Conservation (phyloP, 1,284 basidiomycete genomes). For the Ceratobasidium sp. region DNA sequence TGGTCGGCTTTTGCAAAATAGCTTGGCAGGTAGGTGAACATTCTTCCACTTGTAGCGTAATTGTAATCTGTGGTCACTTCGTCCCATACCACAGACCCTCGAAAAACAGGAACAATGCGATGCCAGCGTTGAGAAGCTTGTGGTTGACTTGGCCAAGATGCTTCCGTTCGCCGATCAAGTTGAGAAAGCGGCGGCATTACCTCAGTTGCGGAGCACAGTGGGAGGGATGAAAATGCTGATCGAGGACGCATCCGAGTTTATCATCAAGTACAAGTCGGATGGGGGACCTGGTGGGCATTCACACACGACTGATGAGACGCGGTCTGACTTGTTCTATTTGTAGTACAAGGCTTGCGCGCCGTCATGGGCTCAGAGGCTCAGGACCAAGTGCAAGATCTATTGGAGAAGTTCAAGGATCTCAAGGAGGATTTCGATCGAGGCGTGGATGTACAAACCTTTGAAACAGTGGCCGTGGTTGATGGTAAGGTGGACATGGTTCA, state of each 20-base stretch:
- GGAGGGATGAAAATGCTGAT: not conserved
- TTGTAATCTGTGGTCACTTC: too few relatives aligned
- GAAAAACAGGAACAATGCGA: constrained; percentile 19
- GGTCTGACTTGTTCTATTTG: too few relatives aligned
- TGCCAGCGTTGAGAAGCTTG: not conserved
- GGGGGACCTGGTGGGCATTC: constrained; percentile 1
- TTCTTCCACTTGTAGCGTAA: not conserved
- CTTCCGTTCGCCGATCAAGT: not conserved
- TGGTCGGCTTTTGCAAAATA: not conserved
- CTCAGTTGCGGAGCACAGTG: not conserved
- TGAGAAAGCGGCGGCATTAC: not conserved
- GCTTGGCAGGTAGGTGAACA: not conserved
- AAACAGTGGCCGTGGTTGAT: not conserved
- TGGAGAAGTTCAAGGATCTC: not conserved
- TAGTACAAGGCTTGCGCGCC: not conserved
- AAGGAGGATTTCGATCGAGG: not conserved
- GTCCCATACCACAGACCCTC: not conserved
- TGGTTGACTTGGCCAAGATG: constrained; percentile 4
- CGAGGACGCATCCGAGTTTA: constrained; percentile 2
- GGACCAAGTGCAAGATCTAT: not conserved
- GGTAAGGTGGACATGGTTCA: not conserved
- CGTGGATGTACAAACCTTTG: not conserved
- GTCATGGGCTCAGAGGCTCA: not conserved
- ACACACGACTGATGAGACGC: too few relatives aligned
- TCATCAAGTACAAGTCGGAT: not conserved